Evolutionary conservation across 2,329 filamentous ascomycete genomes (phyloP), one percentile per base, ranked within the genome.

Genomic region (Sarocladium brachiariae): DNA sequence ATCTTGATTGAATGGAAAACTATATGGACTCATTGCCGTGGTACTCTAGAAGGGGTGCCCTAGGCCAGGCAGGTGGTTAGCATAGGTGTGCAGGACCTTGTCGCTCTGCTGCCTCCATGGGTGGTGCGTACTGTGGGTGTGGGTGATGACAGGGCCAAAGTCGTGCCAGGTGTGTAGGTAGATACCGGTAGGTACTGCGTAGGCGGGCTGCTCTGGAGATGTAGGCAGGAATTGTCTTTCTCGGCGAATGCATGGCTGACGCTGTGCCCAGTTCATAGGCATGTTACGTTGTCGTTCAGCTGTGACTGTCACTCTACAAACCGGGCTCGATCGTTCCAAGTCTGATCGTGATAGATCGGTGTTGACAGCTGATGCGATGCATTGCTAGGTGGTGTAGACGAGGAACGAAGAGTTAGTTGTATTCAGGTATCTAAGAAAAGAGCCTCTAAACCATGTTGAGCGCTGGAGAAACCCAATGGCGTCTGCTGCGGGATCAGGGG

Each of bases 401-500:
- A 23, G 10, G n/a, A 31, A 4, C 11, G n/a, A 33, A 33, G 9
- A 23, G 8, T 11, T n/a, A 4, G 25, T n/a, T n/a, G n/a, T n/a
- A n/a, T n/a, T n/a, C n/a, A 30, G 43, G 25, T 13, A 47, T 21
- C 8, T 41, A 18, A 24, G 25, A 33, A 47, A 45, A 47, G 43
- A 21, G 39, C 21, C 39, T 47, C 43, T 47, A 47, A 47, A 19
- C 43, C 43, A 21, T 30, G 43, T 47, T 47, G 43, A 47, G 43
- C 21, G 43, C 27, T 47, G 43, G 43, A 47, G 27, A 47, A 33
- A 18, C 6, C 43, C 43, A 47, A 47, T 14, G 25, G 7, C 39
- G 14, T 27, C 13, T 25, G 21, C 33, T 14, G 19, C 11, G 43
- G 27, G 43, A 47, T n/a, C 43, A 27, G 43, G 43, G 43, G 43